phyloP scores from a whole-genome alignment of 176 grass and related monocot species.

The Oryza nivara region DNA sequence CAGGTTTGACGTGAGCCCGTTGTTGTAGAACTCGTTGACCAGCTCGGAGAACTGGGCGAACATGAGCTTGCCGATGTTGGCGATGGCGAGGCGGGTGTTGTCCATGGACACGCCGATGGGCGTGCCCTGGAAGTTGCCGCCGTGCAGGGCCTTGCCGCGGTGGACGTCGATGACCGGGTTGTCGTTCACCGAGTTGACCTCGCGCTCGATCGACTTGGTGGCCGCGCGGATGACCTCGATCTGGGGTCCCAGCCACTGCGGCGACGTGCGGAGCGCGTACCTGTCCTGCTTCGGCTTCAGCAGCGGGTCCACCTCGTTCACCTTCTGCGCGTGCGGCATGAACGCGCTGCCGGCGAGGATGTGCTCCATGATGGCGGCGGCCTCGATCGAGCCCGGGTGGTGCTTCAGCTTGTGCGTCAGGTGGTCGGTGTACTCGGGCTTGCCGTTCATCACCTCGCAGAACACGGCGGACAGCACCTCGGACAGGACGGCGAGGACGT shows the following conservation, averaged over 20 bases:
- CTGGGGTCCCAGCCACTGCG: slow-evolving; percentile 87
- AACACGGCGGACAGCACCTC: slow-evolving; percentile 70
- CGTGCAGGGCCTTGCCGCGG: slow-evolving; percentile 71
- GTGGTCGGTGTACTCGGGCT: slow-evolving; percentile 83
- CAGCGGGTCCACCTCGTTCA: slow-evolving; percentile 65
- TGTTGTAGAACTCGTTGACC: slow-evolving; percentile 94
- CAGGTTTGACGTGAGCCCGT: slow-evolving; percentile 75
- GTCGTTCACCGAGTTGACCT: slow-evolving; percentile 91
- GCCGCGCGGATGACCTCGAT: slow-evolving; percentile 79
- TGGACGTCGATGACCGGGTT: slow-evolving; percentile 85
- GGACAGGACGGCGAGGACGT: slow-evolving; percentile 67
- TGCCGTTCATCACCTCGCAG: slow-evolving; percentile 86
- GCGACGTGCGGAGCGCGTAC: slow-evolving; percentile 87
- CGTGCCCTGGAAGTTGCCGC: slow-evolving; percentile 86
- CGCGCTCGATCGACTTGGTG: slow-evolving; percentile 80
- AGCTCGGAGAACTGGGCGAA: slow-evolving; percentile 88
- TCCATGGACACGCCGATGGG: slow-evolving; percentile 91
- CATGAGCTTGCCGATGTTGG: slow-evolving; percentile 81
- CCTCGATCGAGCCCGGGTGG: slow-evolving; percentile 84
- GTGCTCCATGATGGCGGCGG: slow-evolving; percentile 87
- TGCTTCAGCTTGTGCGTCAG: slow-evolving; percentile 90
- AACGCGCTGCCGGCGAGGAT: slow-evolving; percentile 73
- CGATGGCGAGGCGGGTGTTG: slow-evolving; percentile 75
- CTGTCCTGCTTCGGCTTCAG: slow-evolving; percentile 81
- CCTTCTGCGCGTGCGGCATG: slow-evolving; percentile 68